phyloP scores from a whole-genome alignment of 345 rosid genomes.

The Eucalyptus microcorys region DNA sequence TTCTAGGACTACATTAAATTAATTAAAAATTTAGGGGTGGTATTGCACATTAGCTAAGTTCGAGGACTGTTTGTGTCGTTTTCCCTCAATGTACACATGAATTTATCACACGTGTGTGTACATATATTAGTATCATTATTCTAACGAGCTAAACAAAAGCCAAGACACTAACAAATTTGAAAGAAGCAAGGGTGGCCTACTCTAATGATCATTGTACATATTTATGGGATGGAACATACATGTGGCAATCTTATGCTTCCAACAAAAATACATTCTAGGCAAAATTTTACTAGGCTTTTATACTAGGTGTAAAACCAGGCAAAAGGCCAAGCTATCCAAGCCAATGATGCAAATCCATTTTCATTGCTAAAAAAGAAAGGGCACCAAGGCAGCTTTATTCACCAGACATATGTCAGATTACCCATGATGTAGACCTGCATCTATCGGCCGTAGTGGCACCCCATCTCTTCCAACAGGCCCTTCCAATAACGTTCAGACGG shows the following conservation, averaged over 20 bases:
- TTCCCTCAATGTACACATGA: background rate
- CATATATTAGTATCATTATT: background rate
- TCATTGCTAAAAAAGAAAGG: background rate
- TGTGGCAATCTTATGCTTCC: background rate
- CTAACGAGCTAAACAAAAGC: background rate
- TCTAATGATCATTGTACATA: background rate
- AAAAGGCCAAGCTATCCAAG: background rate
- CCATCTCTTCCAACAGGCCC: background rate
- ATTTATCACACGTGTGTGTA: background rate
- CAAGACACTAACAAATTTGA: background rate
- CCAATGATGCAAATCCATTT: background rate
- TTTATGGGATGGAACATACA: background rate
- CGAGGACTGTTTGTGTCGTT: fast-evolving
- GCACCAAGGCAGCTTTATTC: background rate
- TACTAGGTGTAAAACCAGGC: background rate
- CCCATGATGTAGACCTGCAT: background rate
- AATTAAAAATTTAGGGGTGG: fast-evolving
- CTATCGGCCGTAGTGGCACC: background rate
- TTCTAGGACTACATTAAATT: background rate
- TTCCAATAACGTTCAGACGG: background rate
- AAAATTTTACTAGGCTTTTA: background rate
- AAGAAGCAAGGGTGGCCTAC: background rate
- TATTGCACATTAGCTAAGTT: background rate
- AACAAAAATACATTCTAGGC: background rate
- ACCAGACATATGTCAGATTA: background rate